phyloP scores from a whole-genome alignment of 108 stramenopile species.

The Fistulifera pelliculosa region DNA sequence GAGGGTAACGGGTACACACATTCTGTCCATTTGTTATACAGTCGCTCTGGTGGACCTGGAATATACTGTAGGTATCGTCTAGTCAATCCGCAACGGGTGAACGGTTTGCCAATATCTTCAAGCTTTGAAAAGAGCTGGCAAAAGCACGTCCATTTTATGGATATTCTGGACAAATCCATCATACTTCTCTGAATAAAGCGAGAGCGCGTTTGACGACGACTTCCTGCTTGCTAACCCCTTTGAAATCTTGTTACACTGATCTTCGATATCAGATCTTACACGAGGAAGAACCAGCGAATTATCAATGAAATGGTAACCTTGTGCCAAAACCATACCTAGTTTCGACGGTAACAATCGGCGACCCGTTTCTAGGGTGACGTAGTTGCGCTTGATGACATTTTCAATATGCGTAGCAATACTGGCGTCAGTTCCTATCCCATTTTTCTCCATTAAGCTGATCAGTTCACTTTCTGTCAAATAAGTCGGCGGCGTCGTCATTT shows the following conservation, averaged over 20 bases:
- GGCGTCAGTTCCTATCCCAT: conserved; percentile 86
- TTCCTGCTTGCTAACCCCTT: conserved; percentile 63
- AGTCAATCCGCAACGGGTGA: conserved; percentile 68
- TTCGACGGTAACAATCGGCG: conserved; percentile 73
- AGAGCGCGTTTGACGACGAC: conserved; percentile 56
- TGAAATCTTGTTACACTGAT: conserved; percentile 79
- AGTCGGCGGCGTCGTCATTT: conserved; percentile 78
- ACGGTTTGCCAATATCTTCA: conserved; percentile 86
- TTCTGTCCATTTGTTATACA: conserved; percentile 83
- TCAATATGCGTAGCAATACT: conserved; percentile 84
- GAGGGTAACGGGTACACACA: conserved; percentile 71
- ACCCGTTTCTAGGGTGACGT: conserved; percentile 66
- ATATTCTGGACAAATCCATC: conserved; percentile 63
- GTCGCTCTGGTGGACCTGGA: conserved; percentile 44
- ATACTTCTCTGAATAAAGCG: conserved; percentile 69
- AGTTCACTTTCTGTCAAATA: conserved; percentile 84
- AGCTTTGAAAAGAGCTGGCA: conserved; percentile 80
- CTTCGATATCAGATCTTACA: conserved; percentile 85
- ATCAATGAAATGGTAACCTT: conserved; percentile 87
- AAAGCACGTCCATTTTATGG: conserved; percentile 81
- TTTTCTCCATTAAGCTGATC: conserved; percentile 82
- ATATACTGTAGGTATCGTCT: conserved; percentile 52
- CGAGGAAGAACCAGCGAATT: conserved; percentile 76
- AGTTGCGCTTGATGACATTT: conserved; percentile 83
- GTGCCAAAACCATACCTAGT: conserved; percentile 80